Evolutionary conservation across 192 early-diverging fungal species (phyloP), one percentile per base, ranked within the genome.

Genomic region (Backusella liffmaniae): DNA sequence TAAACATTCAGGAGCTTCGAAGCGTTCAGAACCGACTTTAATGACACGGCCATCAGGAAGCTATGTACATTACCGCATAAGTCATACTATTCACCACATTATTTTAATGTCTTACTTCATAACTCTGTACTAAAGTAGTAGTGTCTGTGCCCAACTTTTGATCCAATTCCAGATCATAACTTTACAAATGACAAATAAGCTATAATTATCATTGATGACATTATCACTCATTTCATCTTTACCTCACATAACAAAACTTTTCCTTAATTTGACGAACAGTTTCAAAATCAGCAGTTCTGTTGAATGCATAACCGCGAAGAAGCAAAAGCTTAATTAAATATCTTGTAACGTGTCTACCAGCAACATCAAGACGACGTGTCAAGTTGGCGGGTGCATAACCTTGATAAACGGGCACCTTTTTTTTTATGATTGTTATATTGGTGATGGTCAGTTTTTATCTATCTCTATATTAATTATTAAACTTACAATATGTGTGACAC

Each of bases 41-140:
- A 99, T 99, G 34, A 98, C 90, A 46, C 96, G 94, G 23, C 98
- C 98, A 81, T 99, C 98, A 51, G 98, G 98, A 39, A 99, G 90
- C 92, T 94, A 70, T 13, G 36, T 8, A 36, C 59, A 66, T 66
- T 44, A 44, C 39, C 5, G 1, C 42, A n/a, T 42, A n/a, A 41
- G 10, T 68, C 42, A 23, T 26, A 21, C 42, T 70, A 29, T 73
- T n/a, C 18, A 21, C 12, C 41, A 10, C 29, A 18, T 67, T 67
- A 1, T 67, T 4, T 26, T 32, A n/a, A 4, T 26, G 34, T 32
- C 56, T 68, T 73, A 95, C 92, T 29, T 96, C 97, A 83, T 99
- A 99, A 73, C 89, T 90, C 81, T 99, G 95, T 4, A 99, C 94
- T 37, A 98, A 86, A 13, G 97, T 96, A 8, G 98, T 99, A 2